These are phyloP conservation scores for Quercus bicolor DNA, from an alignment of 306 rosid species.

Conservation along the genomic window DNA sequence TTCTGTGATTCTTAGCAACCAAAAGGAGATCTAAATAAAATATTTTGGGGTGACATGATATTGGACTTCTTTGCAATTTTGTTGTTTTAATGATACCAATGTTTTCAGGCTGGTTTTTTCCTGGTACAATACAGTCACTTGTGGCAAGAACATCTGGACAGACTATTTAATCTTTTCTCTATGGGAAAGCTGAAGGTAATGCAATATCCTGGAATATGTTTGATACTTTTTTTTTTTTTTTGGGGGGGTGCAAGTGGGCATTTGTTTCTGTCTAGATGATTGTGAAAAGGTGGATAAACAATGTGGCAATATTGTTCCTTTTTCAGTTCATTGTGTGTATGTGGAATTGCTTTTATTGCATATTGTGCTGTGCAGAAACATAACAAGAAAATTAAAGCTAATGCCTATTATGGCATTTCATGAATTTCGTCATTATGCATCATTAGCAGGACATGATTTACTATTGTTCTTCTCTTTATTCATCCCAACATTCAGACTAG, in stretches of 20 bases:
- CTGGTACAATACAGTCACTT: conserved; percentile 72
- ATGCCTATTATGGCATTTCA: too few species aligned
- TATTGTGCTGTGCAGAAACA: neutral
- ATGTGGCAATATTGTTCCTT: neutral
- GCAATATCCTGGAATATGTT: neutral
- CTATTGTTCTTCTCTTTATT: too few species aligned
- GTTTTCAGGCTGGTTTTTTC: conserved; percentile 87
- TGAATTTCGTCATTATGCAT: too few species aligned
- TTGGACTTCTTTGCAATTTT: neutral
- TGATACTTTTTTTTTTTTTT: neutral
- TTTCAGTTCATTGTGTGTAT: neutral
- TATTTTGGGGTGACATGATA: neutral
- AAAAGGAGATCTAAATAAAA: neutral
- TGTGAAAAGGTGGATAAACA: neutral
- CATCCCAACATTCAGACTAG: too few species aligned
- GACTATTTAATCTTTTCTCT: conserved; percentile 56
- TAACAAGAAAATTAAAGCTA: neutral
- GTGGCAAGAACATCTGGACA: conserved; percentile 90
- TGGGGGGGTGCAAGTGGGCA: too few species aligned
- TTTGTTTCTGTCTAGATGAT: neutral
- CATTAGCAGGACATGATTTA: too few species aligned
- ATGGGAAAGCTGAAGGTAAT: conserved; percentile 76
- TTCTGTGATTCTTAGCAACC: neutral
- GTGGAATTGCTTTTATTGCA: neutral
- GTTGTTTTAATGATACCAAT: conserved; percentile 10